A percentile compares a stretch with the other conserved stretches of the same genome.
phyloP scores from a whole-genome alignment of 1,284 basidiomycete species.

The Vanrija humicola region DNA sequence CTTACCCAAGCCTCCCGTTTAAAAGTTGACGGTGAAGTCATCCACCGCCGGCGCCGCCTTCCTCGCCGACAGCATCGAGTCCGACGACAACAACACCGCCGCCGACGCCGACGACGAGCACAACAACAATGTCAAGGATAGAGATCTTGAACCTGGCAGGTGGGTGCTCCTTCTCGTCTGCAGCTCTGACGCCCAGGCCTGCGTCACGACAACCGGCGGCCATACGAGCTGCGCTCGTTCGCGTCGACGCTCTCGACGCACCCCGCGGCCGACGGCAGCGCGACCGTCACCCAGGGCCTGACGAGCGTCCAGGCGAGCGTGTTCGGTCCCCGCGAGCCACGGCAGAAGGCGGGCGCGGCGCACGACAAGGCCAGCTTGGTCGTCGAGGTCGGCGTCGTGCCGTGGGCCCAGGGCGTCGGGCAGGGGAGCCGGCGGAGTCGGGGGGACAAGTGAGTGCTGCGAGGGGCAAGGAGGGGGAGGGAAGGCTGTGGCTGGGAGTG shows the following conservation, averaged over 20 bases:
- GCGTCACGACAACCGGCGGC: slow-evolving; percentile 84
- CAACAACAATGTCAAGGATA: slow-evolving; percentile 9
- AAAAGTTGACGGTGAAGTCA: background rate
- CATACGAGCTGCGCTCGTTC: slow-evolving; percentile 83
- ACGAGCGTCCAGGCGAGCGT: slow-evolving; percentile 82
- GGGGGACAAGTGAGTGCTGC: slow-evolving; percentile 76
- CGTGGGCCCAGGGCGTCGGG: slow-evolving; percentile 76
- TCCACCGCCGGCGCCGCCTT: background rate
- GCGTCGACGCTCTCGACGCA: slow-evolving; percentile 72
- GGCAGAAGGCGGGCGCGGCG: slow-evolving; percentile 64
- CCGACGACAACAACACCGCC: background rate
- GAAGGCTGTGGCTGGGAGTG: too few species aligned
- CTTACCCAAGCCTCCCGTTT: background rate
- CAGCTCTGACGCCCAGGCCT: slow-evolving; percentile 39
- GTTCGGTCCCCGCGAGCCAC: slow-evolving; percentile 86
- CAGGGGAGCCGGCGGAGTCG: slow-evolving; percentile 55
- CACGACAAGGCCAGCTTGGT: slow-evolving; percentile 80
- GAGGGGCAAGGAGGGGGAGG: too few species aligned
- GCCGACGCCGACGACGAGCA: too few species aligned
- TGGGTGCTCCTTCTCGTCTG: background rate
- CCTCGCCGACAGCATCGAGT: background rate
- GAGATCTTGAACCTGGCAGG: slow-evolving; percentile 22
- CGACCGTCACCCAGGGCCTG: slow-evolving; percentile 79
- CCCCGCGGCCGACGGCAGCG: slow-evolving; percentile 75
- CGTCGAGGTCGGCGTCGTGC: slow-evolving; percentile 77